Conservation (phyloP, 2,329 filamentous ascomycete species). For the Pseudodiploospora longispora region DNA sequence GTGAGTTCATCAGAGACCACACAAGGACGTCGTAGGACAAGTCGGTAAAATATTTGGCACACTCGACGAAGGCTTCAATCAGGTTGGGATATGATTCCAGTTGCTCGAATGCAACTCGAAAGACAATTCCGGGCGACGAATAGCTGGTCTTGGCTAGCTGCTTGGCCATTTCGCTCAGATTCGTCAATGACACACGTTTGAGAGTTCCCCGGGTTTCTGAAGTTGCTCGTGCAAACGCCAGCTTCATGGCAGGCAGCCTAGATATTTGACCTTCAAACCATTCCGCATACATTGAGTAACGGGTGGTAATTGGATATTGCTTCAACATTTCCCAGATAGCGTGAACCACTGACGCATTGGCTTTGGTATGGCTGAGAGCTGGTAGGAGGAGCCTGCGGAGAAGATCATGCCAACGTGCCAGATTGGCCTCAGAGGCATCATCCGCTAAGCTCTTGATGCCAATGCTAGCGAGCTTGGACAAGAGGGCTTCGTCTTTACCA, state of each 20-base stretch:
- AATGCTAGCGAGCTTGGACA: conserved; percentile 80
- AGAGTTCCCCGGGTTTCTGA: conserved; percentile 78
- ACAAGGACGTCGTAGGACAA: conserved; percentile 88
- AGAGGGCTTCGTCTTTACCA: conserved; percentile 68
- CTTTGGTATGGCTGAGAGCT: conserved; percentile 74
- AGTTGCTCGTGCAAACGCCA: conserved; percentile 68
- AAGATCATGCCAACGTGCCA: conserved; percentile 73
- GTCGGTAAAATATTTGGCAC: conserved; percentile 86
- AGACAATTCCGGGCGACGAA: conserved; percentile 83
- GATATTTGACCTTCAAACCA: conserved; percentile 81
- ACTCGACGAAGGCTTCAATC: conserved; percentile 90
- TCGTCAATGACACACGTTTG: conserved; percentile 83
- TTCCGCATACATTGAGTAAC: conserved; percentile 87
- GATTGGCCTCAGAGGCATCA: conserved; percentile 63
- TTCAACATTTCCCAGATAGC: conserved; percentile 80
- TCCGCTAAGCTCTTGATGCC: conserved; percentile 65
- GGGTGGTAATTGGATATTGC: conserved; percentile 64
- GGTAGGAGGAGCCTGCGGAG: conserved; percentile 80
- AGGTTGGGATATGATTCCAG: conserved; percentile 93
- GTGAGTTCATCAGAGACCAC: conserved; percentile 78
- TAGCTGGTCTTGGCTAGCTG: conserved; percentile 87
- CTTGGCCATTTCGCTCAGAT: conserved; percentile 77
- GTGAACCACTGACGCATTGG: conserved; percentile 76
- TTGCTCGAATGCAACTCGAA: conserved; percentile 79
- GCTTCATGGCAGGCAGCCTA: conserved; percentile 65